phyloP scores from a whole-genome alignment of 305 asterid species.

The Fraxinus greggii region DNA sequence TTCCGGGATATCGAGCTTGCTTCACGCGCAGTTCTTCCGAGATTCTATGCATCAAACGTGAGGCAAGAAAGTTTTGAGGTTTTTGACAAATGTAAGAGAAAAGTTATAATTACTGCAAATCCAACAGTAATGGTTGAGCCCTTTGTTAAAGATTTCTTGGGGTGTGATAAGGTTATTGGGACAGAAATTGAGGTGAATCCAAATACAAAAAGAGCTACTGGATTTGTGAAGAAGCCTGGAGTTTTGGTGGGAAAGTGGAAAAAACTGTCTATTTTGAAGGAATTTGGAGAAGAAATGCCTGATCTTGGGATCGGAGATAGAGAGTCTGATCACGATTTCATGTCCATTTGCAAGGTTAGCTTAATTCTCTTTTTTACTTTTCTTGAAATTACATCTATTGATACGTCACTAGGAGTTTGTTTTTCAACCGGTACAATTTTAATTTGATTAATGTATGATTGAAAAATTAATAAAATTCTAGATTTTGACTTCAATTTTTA shows the following conservation, averaged over 20 bases:
- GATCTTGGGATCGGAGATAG: constrained; percentile 89
- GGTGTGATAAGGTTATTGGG: constrained; percentile 88
- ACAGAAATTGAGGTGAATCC: constrained; percentile 93
- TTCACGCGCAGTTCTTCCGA: constrained; percentile 80
- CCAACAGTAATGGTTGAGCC: constrained; percentile 94
- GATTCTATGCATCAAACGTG: constrained; percentile 78
- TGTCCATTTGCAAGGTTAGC: constrained; percentile 88
- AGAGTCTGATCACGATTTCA: constrained; percentile 85
- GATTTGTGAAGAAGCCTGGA: constrained; percentile 77
- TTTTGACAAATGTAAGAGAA: constrained; percentile 70
- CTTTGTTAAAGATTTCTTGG: constrained; percentile 77
- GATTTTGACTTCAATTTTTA: too few relatives aligned
- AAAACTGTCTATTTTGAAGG: constrained; percentile 61
- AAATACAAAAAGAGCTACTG: constrained; percentile 82
- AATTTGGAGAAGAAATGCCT: constrained; percentile 77
- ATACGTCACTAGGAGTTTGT: too few relatives aligned
- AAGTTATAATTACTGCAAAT: constrained; percentile 89
- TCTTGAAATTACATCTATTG: background rate
- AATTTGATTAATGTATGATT: too few relatives aligned
- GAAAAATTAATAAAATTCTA: too few relatives aligned
- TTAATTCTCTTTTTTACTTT: background rate
- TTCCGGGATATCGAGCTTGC: constrained; percentile 86
- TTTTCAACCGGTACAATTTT: too few relatives aligned
- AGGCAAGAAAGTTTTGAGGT: constrained; percentile 75
- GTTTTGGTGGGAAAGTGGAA: constrained; percentile 91